These are phyloP conservation scores for Lyophyllum decastes DNA, from an alignment of 768 basidiomycete genomes.

Conservation along the genomic window DNA sequence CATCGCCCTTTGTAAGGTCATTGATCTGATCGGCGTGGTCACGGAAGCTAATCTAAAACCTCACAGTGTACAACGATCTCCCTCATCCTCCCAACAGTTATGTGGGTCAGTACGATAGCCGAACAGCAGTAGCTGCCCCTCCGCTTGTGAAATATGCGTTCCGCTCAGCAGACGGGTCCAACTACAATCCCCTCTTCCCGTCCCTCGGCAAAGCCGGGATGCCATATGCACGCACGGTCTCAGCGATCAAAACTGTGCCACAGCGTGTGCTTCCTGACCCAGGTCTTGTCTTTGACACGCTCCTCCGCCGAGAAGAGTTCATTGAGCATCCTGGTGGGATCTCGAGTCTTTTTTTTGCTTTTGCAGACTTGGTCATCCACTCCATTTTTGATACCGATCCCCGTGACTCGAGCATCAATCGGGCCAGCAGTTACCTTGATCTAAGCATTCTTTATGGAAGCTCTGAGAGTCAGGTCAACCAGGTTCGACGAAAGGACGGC, in stretches of 20 bases:
- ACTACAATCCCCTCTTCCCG: conserved; percentile 57
- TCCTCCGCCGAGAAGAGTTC: conserved; percentile 55
- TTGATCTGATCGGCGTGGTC: conserved; percentile 9
- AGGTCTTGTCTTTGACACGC: conserved; percentile 68
- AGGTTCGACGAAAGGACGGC: conserved; percentile 63
- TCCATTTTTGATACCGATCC: conserved; percentile 63
- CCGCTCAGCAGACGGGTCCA: conserved; percentile 61
- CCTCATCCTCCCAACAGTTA: conserved; percentile 71
- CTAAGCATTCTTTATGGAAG: conserved; percentile 74
- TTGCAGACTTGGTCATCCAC: conserved; percentile 78
- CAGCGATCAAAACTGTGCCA: conserved; percentile 44
- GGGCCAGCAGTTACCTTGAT: conserved; percentile 75
- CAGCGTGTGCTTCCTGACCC: conserved; percentile 60
- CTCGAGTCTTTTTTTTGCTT: conserved; percentile 77
- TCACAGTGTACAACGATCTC: conserved; percentile 74
- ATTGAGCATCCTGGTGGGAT: conserved; percentile 66
- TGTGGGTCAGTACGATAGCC: conserved; percentile 25
- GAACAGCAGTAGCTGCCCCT: background rate
- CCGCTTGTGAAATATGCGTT: conserved; percentile 45
- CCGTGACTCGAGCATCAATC: conserved; percentile 54
- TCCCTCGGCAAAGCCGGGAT: conserved; percentile 58
- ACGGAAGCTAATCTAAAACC: conserved; percentile 17
- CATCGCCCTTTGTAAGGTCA: conserved; percentile 56
- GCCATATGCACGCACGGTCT: conserved; percentile 71
- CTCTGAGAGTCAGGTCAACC: conserved; percentile 44